Evolutionary conservation across 2,329 filamentous ascomycete genomes (phyloP).

Genomic region (Cladobotryum mycophilum): DNA sequence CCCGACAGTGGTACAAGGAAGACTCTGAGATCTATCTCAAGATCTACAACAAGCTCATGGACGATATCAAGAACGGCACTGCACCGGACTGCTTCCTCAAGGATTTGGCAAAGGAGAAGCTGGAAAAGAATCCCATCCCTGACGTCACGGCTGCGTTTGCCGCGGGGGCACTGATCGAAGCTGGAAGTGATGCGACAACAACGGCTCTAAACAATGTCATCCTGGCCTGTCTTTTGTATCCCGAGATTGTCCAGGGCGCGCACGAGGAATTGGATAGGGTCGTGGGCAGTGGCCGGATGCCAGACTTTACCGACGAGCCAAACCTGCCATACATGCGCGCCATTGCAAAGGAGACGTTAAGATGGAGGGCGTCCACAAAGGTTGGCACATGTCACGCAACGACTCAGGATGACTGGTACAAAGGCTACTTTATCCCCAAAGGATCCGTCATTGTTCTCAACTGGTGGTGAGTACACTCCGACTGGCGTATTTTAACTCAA

Average conservation of each 20-base stretch:
- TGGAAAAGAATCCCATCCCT: conserved; percentile 14
- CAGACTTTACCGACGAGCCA: conserved; percentile 35
- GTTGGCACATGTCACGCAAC: conserved; percentile 2
- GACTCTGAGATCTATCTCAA: conserved; percentile 16
- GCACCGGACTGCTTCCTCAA: conserved; percentile 16
- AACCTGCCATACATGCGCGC: conserved; percentile 37
- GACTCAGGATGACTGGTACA: conserved; percentile 3
- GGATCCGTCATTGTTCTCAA: conserved; percentile 3
- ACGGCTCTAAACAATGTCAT: conserved; percentile 33
- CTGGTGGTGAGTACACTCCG: not conserved
- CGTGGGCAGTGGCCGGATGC: conserved; percentile 35
- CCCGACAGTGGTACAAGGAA: conserved; percentile 12
- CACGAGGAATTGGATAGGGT: conserved; percentile 38
- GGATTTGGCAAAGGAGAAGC: conserved; percentile 13
- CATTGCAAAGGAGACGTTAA: conserved; percentile 24
- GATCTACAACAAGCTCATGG: conserved; percentile 13
- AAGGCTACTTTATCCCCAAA: conserved; percentile 4
- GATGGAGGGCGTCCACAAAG: conserved; percentile 23
- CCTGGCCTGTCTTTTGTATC: conserved; percentile 39
- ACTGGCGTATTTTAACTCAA: not conserved
- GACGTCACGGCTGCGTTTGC: conserved; percentile 12
- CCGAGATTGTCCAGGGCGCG: conserved; percentile 34
- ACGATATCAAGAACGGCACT: conserved; percentile 8
- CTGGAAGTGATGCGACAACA: conserved; percentile 18
- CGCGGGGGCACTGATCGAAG: conserved; percentile 16